phyloP scores from a whole-genome alignment of 352 stramenopile species.

The Phytopythium litorale region DNA sequence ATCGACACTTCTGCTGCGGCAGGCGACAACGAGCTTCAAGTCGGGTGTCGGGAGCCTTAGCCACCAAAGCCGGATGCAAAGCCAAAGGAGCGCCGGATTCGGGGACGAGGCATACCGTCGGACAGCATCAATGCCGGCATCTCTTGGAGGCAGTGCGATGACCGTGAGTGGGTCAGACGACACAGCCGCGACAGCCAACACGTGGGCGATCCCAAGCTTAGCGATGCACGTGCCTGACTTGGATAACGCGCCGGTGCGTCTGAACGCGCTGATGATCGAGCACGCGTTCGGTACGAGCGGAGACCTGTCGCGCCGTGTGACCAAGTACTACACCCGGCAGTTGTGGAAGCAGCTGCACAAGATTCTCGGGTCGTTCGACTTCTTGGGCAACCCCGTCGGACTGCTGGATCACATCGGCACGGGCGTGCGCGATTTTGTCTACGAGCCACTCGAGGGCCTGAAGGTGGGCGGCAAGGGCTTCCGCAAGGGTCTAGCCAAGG shows the following conservation, averaged over 20 bases:
- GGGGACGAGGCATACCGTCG: slow-evolving; percentile 30
- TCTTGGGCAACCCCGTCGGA: slow-evolving; percentile 83
- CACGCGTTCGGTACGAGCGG: slow-evolving; percentile 87
- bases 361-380: slow-evolving; percentile 86
- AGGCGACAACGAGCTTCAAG: slow-evolving; percentile 50
- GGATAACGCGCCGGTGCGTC: slow-evolving; percentile 82
- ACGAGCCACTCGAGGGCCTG: slow-evolving; percentile 93
- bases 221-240: slow-evolving; percentile 87
- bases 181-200: slow-evolving; percentile 33
- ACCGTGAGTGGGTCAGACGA: slow-evolving; percentile 26
- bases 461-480: slow-evolving; percentile 87
- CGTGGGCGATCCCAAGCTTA: slow-evolving; percentile 83
- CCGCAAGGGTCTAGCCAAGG: slow-evolving; percentile 82
- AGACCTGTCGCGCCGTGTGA: slow-evolving; percentile 78
- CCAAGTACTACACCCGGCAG: slow-evolving; percentile 88
- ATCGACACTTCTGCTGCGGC: slow-evolving; percentile 50
- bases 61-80: slow-evolving; percentile 1
- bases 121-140: slow-evolving; percentile 29
- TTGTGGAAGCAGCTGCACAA: slow-evolving; percentile 90
- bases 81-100: not conserved
- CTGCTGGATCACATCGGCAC: slow-evolving; percentile 95
- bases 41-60: not conserved
- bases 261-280: slow-evolving; percentile 88
- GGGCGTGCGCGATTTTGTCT: slow-evolving; percentile 95
- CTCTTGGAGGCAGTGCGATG: slow-evolving; percentile 7